These are phyloP conservation scores for Chlorella sorokiniana DNA, from an alignment of 139 green algal genomes.

Conservation along the genomic window DNA sequence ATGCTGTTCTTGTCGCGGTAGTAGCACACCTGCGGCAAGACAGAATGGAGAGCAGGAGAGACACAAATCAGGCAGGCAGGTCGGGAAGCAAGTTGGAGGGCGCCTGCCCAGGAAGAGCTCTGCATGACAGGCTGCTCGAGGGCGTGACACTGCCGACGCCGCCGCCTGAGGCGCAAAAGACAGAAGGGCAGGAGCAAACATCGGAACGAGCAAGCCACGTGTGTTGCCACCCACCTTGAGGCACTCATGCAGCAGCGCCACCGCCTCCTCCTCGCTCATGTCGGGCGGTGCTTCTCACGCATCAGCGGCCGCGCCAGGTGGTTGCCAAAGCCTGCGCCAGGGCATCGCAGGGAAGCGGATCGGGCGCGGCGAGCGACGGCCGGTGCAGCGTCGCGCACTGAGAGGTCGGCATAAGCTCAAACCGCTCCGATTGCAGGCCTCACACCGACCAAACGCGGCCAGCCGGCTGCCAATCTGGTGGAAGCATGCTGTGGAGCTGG, in stretches of 20 bases:
- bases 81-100: no score
- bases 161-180: no score
- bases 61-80: no score
- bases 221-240: conserved; percentile 56
- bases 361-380: no score
- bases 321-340: conserved; percentile 87
- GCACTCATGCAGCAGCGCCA: conserved; percentile 82
- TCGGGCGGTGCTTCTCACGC: conserved; percentile 84
- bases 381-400: no score
- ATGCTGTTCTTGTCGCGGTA: conserved; percentile 96
- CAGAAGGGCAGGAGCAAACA: background rate
- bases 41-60: background rate
- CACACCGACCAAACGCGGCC: background rate
- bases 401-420: no score
- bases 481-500: background rate
- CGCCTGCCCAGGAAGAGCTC: no score
- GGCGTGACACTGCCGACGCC: no score
- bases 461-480: background rate
- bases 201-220: background rate
- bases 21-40: conserved; percentile 79
- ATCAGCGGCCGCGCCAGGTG: conserved; percentile 93
- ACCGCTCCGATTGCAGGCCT: no score
- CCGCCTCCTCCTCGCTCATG: conserved; percentile 91
- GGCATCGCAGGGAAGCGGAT: background rate
- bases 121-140: no score